Conservation (phyloP, 2,329 filamentous ascomycete genomes). For the Escovopsis sp. region DNA sequence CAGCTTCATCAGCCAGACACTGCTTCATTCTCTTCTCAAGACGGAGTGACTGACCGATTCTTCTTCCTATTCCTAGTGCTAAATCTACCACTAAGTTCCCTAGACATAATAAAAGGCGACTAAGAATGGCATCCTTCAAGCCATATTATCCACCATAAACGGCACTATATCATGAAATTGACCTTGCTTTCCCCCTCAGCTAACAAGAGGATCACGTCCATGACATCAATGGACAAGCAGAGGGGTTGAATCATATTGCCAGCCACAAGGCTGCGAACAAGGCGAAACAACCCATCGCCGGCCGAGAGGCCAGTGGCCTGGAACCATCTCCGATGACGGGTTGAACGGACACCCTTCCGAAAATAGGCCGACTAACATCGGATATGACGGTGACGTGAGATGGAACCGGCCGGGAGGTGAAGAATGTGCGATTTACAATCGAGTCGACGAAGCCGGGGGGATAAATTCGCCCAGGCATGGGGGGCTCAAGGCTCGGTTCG, state of each 20-base stretch:
- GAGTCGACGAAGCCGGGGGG: not conserved
- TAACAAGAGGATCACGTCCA: not conserved
- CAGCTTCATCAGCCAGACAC: too few species aligned
- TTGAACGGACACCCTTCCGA: not conserved
- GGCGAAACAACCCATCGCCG: not conserved
- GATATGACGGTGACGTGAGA: not conserved
- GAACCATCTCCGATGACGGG: not conserved
- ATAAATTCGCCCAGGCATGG: too few species aligned
- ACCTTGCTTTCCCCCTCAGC: not conserved
- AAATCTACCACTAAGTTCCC: constrained; percentile 4
- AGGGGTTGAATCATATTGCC: not conserved
- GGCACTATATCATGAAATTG: constrained; percentile 6
- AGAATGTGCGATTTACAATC: not conserved
- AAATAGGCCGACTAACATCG: not conserved
- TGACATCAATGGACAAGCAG: not conserved
- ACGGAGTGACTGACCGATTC: not conserved
- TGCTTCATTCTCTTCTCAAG: too few species aligned
- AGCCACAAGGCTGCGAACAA: not conserved
- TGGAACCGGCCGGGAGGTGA: not conserved
- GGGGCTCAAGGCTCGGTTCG: too few species aligned
- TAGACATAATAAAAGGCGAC: constrained; percentile 10
- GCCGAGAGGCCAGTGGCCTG: not conserved
- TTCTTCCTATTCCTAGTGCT: constrained; percentile 3
- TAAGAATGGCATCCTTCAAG: constrained; percentile 8
- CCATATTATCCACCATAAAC: constrained; percentile 8